These are phyloP conservation scores for Papiliotrema laurentii DNA, from an alignment of 1,284 basidiomycete species.

Conservation along the genomic window DNA sequence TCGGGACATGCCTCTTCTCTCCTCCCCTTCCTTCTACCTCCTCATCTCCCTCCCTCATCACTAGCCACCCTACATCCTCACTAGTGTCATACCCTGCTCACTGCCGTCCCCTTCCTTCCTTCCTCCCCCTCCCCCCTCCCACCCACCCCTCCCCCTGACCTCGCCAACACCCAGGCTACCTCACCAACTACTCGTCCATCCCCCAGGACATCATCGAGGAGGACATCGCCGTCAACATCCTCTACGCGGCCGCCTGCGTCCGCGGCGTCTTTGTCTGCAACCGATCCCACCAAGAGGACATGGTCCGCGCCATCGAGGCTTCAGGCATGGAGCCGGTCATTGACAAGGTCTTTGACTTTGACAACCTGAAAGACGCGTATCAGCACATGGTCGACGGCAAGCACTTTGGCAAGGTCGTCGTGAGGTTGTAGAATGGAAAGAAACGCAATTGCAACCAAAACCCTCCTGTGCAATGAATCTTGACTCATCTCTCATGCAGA, in stretches of 20 bases:
- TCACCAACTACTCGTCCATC: constrained; percentile 24
- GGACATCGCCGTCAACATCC: constrained; percentile 31
- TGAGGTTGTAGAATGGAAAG: too few relatives aligned
- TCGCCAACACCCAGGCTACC: constrained; percentile 16
- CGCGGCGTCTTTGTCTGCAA: constrained; percentile 48
- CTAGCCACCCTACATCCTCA: too few relatives aligned
- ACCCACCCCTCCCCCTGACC: background rate
- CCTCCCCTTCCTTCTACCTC: too few relatives aligned
- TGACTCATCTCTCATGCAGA: too few relatives aligned
- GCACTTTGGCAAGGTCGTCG: constrained; percentile 43
- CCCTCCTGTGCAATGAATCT: too few relatives aligned
- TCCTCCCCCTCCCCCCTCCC: background rate
- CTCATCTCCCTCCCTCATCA: too few relatives aligned
- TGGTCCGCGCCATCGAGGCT: constrained; percentile 41
- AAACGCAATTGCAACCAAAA: too few relatives aligned
- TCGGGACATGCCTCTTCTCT: too few relatives aligned
- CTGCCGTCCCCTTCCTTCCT: background rate
- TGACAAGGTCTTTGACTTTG: constrained; percentile 49
- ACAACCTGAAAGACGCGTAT: constrained; percentile 46
- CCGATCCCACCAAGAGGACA: constrained; percentile 44
- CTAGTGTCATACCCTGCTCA: too few relatives aligned
- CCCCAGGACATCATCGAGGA: constrained; percentile 26
- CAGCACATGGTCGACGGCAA: constrained; percentile 39
- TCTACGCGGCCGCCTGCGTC: constrained; percentile 32
- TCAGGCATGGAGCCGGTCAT: constrained; percentile 46